A percentile compares a stretch with the other conserved stretches of the same genome.
These are phyloP conservation scores for Fusarium humuli DNA, from an alignment of 2,329 filamentous ascomycete genomes.

Conservation along the genomic window DNA sequence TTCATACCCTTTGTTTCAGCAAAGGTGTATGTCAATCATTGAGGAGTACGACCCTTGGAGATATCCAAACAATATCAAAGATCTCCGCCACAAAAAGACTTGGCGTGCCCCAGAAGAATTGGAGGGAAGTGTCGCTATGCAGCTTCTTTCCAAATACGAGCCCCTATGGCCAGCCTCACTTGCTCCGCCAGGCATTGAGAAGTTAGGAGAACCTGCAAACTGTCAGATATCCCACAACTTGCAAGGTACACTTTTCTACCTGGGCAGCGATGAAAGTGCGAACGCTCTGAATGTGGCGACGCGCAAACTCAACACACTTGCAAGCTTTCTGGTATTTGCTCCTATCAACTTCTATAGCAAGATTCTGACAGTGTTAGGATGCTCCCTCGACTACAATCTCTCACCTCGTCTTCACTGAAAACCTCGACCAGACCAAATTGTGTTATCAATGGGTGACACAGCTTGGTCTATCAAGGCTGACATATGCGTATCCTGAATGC, in stretches of 20 bases:
- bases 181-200: conserved; percentile 18
- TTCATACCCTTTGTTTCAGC: conserved; percentile 39
- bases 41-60: conserved; percentile 33
- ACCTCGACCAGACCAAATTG: conserved; percentile 9
- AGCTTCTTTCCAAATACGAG: conserved; percentile 34
- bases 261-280: conserved; percentile 37
- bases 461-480: conserved; percentile 42
- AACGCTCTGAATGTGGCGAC: conserved; percentile 25
- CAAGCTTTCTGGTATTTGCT: conserved; percentile 29
- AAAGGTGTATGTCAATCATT: not conserved
- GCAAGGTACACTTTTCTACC: conserved; percentile 44
- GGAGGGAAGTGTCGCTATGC: conserved; percentile 13
- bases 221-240: conserved; percentile 49
- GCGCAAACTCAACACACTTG: conserved; percentile 39
- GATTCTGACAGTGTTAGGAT: conserved; percentile 35
- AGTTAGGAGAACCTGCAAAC: conserved; percentile 4
- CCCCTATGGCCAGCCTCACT: conserved; percentile 22
- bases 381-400: conserved; percentile 5
- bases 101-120: conserved; percentile 45
- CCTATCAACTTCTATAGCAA: not conserved
- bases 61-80: conserved; percentile 40
- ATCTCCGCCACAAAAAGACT: conserved; percentile 31
- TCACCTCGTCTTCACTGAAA: conserved; percentile 44
- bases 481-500: conserved; percentile 37
- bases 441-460: conserved; percentile 47